Base-by-base conservation (phyloP, 148 eudicot genomes). In the Diospyros lotus region DNA sequence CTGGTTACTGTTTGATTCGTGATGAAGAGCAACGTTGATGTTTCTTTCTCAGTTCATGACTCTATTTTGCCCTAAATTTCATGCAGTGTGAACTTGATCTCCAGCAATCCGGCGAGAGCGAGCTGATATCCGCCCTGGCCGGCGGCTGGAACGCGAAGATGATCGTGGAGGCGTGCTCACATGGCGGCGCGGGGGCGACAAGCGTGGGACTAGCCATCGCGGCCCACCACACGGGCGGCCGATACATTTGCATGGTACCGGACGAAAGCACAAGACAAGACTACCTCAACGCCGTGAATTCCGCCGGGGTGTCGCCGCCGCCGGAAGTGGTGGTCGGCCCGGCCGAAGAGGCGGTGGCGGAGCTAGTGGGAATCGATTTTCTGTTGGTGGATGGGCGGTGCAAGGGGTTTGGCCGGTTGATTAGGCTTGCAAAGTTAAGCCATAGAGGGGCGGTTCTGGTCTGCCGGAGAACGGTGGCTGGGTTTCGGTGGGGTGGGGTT, bases 51-150 rank as follows among this genome's bases (percentile, higher is more conserved):
- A 56, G 15, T 56, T 6, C 3, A 15, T 50, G 39, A 18, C 8
- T 3, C 1, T 39, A 14, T 13, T 39, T 42, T n/a, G 8, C 52
- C 15, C n/a, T 2, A 3, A 18, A 39, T 48, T n/a, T 13, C n/a
- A 13, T 76, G 72, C 74, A 84, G 85, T 80, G 89, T 39, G 61
- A 79, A 51, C 44, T 75, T 15, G 1, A 28, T 28, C 28, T 28
- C 55, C 40, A 72, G 39, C 80, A 73, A 51, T 79, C 87, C 0
- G 76, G 83, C 1, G 85, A 65, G 67, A 68, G 87, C 0, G 89
- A 86, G 80, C 58, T 83, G 8, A 63, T 86, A 45, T 81, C 89
- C 0, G 84, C 89, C 46, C 81, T 84, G 85, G 89, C 89, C 0
- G 89, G 80, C 10, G 89, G 89, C 3, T 86, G 84, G 82, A 79